Evolutionary conservation across 2,329 filamentous ascomycete species (phyloP).

Genomic region (Talaromyces sp.): DNA sequence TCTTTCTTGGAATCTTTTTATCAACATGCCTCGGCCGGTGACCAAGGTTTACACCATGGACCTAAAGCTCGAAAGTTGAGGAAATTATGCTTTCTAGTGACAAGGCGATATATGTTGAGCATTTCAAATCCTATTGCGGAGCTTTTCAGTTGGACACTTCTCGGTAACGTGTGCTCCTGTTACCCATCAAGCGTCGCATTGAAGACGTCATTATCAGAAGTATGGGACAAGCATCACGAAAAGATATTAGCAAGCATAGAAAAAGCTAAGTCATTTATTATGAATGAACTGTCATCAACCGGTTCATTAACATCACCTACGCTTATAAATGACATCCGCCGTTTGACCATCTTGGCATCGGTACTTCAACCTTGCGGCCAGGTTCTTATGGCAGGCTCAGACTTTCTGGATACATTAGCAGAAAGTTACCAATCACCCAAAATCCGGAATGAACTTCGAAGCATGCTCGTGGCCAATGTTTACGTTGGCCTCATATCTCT

Average conservation of each 20-base stretch:
- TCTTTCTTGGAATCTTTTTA: conserved; percentile 71
- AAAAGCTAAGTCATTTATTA: conserved; percentile 38
- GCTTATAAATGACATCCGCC: conserved; percentile 33
- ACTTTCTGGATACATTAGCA: conserved; percentile 77
- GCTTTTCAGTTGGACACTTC: conserved; percentile 67
- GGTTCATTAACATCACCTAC: conserved; percentile 16
- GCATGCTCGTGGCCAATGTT: conserved; percentile 68
- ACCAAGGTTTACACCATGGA: conserved; percentile 29
- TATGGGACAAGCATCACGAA: conserved; percentile 45
- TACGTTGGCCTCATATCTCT: conserved; percentile 77
- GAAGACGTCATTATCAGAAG: conserved; percentile 54
- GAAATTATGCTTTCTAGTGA: conserved; percentile 66
- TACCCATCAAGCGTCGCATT: conserved; percentile 67
- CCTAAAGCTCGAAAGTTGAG: conserved; percentile 56
- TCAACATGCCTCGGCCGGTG: conserved; percentile 51
- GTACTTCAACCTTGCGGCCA: conserved; percentile 49
- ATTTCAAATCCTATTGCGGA: conserved; percentile 48
- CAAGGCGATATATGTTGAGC: conserved; percentile 59
- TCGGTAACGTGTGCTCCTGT: conserved; percentile 67
- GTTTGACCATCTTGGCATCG: conserved; percentile 44
- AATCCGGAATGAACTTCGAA: conserved; percentile 61
- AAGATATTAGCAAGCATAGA: conserved; percentile 40
- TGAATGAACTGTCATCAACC: conserved; percentile 31
- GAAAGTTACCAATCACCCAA: conserved; percentile 55
- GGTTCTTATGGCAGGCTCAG: conserved; percentile 79